phyloP scores from a whole-genome alignment of 2,329 filamentous ascomycete genomes.

The Mycocentrospora acerina region DNA sequence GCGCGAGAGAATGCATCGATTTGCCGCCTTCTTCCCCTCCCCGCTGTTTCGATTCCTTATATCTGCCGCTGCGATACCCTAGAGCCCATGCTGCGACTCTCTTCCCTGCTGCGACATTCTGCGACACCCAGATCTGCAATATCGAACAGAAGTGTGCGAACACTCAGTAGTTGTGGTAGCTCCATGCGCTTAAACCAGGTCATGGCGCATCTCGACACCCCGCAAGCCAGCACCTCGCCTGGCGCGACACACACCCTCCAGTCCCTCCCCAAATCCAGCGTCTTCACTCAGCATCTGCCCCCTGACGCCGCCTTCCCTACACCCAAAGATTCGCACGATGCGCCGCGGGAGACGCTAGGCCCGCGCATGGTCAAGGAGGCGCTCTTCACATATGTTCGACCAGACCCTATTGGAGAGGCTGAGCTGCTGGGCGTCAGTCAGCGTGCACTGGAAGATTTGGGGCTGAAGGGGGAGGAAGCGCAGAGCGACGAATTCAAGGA shows the following conservation, averaged over 20 bases:
- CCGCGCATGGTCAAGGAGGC: conserved; percentile 84
- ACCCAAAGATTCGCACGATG: conserved; percentile 76
- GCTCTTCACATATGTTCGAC: conserved; percentile 87
- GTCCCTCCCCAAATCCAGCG: conserved; percentile 64
- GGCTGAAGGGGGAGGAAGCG: conserved; percentile 68
- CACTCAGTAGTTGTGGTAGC: conserved; percentile 11
- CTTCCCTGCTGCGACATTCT: conserved; percentile 8
- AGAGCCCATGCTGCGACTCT: conserved; percentile 20
- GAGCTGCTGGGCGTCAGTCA: conserved; percentile 81
- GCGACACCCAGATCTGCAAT: conserved; percentile 2
- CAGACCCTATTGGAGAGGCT: conserved; percentile 68
- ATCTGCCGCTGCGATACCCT: not conserved
- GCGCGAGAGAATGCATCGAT: conserved; percentile 9
- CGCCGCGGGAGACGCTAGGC: conserved; percentile 72
- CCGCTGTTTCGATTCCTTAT: conserved; percentile 1
- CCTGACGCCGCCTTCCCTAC: conserved; percentile 78
- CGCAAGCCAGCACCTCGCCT: conserved; percentile 20
- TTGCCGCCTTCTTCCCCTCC: conserved; percentile 9
- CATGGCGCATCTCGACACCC: conserved; percentile 46
- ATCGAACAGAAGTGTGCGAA: conserved; percentile 1
- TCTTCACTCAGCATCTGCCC: conserved; percentile 68
- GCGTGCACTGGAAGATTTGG: conserved; percentile 78
- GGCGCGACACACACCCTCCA: conserved; percentile 39
- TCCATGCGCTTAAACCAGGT: conserved; percentile 45
- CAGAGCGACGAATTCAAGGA: conserved; percentile 72